Evolutionary conservation across 2,329 filamentous ascomycete species (phyloP), one percentile per base, ranked within the genome.

Genomic region (Juglanconis juglandina): DNA sequence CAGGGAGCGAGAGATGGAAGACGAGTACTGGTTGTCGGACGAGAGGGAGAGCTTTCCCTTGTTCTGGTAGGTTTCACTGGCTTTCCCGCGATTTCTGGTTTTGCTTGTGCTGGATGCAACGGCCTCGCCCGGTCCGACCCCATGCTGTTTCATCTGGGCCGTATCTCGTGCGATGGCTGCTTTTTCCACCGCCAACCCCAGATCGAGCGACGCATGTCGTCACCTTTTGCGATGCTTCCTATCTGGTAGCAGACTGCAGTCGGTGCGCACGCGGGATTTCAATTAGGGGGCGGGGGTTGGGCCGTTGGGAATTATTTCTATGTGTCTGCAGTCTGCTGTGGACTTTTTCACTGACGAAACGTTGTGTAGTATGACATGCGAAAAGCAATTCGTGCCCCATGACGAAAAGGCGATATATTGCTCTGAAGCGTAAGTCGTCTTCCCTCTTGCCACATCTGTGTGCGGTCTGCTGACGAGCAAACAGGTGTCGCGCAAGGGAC

Each of bases 21-120:
- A 82, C 41, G 75, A 77, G 61, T 73, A 72, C 53, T 77, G 76
- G 70, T 35, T 63, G 58, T 83, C 76, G 70, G 80, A 86, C 58
- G 84, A 86, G 68, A 77, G 83, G 58, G 85, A 87, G 68, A 85
- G 81, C 71, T 87, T 88, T 64, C 85, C 85, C 30, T 84, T 87
- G 69, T 87, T 79, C 68, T 88, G 85, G 85, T 88, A 79, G 60
- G 83, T 81, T 60, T 53, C 48, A 53, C 51, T 11, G 34, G 37
- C 41, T 55, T 42, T 17, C 53, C 53, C 49, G 30, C 53, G 30
- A 41, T 57, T 17, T 41, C 30, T 51, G 39, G 24, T 50, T 35
- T 52, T 57, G 49, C 60, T 58, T 39, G 59, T 61, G 37, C 51
- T 63, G 66, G 62, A 59, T 57, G 59, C 59, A 35, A 58, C 50